phyloP scores from a whole-genome alignment of 805 yeast genomes.

The Starmerella sp. region DNA sequence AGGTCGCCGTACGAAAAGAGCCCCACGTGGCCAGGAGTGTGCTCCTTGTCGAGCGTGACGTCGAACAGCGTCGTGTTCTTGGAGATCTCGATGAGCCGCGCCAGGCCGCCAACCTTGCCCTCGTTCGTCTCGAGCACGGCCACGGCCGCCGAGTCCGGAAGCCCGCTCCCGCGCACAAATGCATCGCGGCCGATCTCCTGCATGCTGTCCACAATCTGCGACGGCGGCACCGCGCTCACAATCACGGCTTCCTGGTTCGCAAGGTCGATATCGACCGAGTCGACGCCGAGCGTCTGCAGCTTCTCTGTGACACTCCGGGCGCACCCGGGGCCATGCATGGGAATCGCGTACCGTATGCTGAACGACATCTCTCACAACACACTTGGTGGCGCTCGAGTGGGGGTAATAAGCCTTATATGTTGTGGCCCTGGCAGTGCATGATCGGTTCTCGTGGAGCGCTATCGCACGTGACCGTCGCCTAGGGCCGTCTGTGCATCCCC shows the following conservation, averaged over 20 bases:
- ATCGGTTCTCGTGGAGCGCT: background rate
- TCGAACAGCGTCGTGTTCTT: slow-evolving; percentile 53
- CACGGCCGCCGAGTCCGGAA: slow-evolving; percentile 80
- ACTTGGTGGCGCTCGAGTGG: background rate
- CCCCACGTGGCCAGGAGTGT: slow-evolving; percentile 43
- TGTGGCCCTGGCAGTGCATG: background rate
- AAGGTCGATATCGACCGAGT: slow-evolving; percentile 46
- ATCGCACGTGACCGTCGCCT: background rate
- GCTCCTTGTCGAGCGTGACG: slow-evolving; percentile 42
- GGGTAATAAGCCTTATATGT: background rate
- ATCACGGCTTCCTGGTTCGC: slow-evolving; percentile 52
- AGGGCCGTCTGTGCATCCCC: background rate
- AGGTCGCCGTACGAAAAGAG: slow-evolving; percentile 66
- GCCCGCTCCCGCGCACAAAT: slow-evolving; percentile 83
- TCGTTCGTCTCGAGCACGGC: slow-evolving; percentile 65
- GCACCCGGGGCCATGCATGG: slow-evolving; percentile 68
- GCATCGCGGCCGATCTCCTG: slow-evolving; percentile 77
- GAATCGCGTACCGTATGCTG: slow-evolving; percentile 51
- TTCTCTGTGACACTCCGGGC: slow-evolving; percentile 48
- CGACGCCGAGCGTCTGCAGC: slow-evolving; percentile 39
- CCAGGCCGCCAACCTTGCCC: slow-evolving; percentile 73
- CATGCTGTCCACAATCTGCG: slow-evolving; percentile 53
- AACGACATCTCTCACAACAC: slow-evolving; percentile 4
- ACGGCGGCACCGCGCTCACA: slow-evolving; percentile 64
- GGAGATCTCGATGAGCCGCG: slow-evolving; percentile 63